Evolutionary conservation across 106 monocot genomes (phyloP).

Genomic region (Dendrobium nobile): DNA sequence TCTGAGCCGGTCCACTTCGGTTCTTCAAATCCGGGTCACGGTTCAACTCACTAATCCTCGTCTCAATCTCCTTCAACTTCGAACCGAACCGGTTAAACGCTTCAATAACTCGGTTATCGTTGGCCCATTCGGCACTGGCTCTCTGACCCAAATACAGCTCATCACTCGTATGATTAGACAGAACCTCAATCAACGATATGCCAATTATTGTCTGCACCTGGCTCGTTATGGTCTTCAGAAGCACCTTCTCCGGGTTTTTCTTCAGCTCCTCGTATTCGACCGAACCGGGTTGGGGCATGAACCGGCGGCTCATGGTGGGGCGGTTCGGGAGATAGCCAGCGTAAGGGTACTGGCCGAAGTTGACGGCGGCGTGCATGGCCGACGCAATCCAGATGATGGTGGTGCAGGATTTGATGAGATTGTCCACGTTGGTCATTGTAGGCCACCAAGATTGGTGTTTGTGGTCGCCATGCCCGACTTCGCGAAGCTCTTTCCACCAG

Average conservation of each 20-base stretch:
- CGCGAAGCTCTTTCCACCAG: constrained; percentile 64
- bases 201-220: constrained; percentile 47
- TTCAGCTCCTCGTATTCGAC: constrained; percentile 37
- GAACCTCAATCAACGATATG: constrained; percentile 46
- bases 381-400: constrained; percentile 81
- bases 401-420: constrained; percentile 35
- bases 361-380: constrained; percentile 80
- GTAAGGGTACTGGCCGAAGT: constrained; percentile 83
- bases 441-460: constrained; percentile 83
- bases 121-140: constrained; percentile 53
- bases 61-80: constrained; percentile 22
- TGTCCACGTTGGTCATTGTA: constrained; percentile 24
- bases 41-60: constrained; percentile 25
- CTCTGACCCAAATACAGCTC: constrained; percentile 70
- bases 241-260: constrained; percentile 37
- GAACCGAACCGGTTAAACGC: constrained; percentile 40
- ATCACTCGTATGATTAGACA: constrained; percentile 69
- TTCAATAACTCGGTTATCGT: constrained; percentile 38
- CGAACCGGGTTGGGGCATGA: constrained; percentile 52
- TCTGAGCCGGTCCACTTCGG: constrained; percentile 29
- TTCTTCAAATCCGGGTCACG: constrained; percentile 37
- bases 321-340: constrained; percentile 68
- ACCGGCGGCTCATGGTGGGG: constrained; percentile 52
- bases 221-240: constrained; percentile 44
- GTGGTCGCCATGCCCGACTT: constrained; percentile 76